These are phyloP conservation scores for Grosmannia huntii DNA, from an alignment of 2,329 filamentous ascomycete genomes.

Conservation along the genomic window DNA sequence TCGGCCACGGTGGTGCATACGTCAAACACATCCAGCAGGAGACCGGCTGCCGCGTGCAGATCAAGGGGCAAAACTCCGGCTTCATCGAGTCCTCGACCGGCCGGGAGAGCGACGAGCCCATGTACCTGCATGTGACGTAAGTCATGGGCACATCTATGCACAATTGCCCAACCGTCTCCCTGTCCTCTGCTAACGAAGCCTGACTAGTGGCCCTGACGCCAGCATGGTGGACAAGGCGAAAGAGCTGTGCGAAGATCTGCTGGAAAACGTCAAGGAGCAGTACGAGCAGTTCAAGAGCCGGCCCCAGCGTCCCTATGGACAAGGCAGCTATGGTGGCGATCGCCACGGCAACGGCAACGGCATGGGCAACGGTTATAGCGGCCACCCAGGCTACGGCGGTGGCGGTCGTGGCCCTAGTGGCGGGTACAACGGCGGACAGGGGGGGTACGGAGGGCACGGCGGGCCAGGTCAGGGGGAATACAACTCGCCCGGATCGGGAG, in stretches of 20 bases:
- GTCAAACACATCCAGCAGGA: slow-evolving; percentile 98
- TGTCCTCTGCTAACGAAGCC: background rate
- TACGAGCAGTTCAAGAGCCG: slow-evolving; percentile 86
- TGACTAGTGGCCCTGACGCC: slow-evolving; percentile 65
- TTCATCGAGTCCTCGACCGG: slow-evolving; percentile 86
- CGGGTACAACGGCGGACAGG: background rate
- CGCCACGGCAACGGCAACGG: slow-evolving; percentile 20
- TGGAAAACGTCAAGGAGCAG: slow-evolving; percentile 74
- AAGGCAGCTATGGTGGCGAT: slow-evolving; percentile 34
- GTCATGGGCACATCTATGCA: slow-evolving; percentile 20
- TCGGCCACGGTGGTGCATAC: slow-evolving; percentile 85
- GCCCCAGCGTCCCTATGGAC: slow-evolving; percentile 53
- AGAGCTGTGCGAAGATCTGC: slow-evolving; percentile 75
- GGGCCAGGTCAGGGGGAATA: slow-evolving; percentile 21
- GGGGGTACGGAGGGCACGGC: slow-evolving; percentile 19
- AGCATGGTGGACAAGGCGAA: slow-evolving; percentile 79
- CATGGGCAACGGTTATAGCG: slow-evolving; percentile 13
- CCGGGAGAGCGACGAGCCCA: slow-evolving; percentile 82
- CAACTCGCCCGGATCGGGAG: slow-evolving; percentile 19
- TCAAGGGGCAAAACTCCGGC: slow-evolving; percentile 90
- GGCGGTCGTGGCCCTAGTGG: slow-evolving; percentile 15
- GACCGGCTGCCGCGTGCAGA: slow-evolving; percentile 90
- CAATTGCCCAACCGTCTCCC: too few relatives aligned
- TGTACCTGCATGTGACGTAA: slow-evolving; percentile 93
- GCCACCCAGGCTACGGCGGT: slow-evolving; percentile 20